Percentiles rank a stretch among this genome's conserved stretches.
Conservation (phyloP, 441 rosid species). For the Corymbia calophylla region DNA sequence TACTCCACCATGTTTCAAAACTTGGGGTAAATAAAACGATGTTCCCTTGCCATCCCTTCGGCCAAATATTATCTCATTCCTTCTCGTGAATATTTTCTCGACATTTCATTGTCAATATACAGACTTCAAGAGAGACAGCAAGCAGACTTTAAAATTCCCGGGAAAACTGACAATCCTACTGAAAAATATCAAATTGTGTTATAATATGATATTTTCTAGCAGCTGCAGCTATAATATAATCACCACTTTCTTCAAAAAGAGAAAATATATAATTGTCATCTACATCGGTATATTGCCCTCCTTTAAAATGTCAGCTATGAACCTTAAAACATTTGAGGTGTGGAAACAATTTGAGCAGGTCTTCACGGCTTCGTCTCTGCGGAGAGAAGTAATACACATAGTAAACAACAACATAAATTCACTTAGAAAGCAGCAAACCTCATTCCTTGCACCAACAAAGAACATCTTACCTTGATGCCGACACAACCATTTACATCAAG, state of each 20-base stretch:
- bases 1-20: not conserved
- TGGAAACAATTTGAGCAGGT: constrained; percentile 70
- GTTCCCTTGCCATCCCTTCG: not conserved
- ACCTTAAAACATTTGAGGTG: constrained; percentile 75
- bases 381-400: not conserved
- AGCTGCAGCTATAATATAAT: not conserved
- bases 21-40: not conserved
- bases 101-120: not conserved
- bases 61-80: not conserved
- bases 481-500: constrained; percentile 93
- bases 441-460: not conserved
- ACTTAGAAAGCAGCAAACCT: not conserved
- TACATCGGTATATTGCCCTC: not conserved
- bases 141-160: not conserved
- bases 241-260: not conserved
- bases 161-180: not conserved
- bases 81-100: not conserved
- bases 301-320: constrained; percentile 45
- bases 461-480: constrained; percentile 59
- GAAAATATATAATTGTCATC: not conserved
- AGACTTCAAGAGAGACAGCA: not conserved
- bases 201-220: not conserved
- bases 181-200: not conserved
- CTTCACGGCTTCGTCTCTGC: constrained; percentile 66
- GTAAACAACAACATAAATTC: not conserved